phyloP scores from a whole-genome alignment of 345 rosid genomes.

The Hibiscus mutabilis region DNA sequence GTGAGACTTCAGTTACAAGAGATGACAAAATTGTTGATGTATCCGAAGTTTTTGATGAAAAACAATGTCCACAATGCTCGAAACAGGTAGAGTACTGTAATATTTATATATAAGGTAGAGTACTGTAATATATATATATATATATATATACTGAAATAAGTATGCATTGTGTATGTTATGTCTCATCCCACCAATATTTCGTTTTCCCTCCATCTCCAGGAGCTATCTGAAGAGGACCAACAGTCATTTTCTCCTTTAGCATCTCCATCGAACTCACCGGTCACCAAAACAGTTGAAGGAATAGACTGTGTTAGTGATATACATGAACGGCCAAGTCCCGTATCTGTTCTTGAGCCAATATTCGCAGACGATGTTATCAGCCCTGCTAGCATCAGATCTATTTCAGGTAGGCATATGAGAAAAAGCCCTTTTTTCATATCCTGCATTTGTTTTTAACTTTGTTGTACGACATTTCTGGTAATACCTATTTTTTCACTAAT shows the following conservation, averaged over 20 bases:
- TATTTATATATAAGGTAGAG: too few relatives aligned
- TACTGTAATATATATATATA: too few relatives aligned
- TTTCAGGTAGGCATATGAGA: slow-evolving; percentile 41
- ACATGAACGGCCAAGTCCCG: slow-evolving; percentile 68
- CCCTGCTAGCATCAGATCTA: slow-evolving; percentile 47
- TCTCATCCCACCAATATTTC: not conserved
- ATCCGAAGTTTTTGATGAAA: slow-evolving; percentile 27
- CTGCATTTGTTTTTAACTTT: not conserved
- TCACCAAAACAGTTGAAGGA: slow-evolving; percentile 33
- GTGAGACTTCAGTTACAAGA: slow-evolving; percentile 14
- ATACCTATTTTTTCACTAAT: slow-evolving; percentile 23
- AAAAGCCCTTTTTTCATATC: not conserved
- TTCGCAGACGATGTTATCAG: slow-evolving; percentile 60
- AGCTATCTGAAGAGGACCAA: slow-evolving; percentile 24
- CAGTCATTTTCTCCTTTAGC: slow-evolving; percentile 36
- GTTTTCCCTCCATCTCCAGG: slow-evolving; percentile 30
- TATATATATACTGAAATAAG: not conserved
- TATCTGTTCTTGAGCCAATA: slow-evolving; percentile 79
- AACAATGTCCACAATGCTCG: slow-evolving; percentile 21
- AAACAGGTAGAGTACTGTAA: slow-evolving; percentile 28
- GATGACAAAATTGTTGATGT: slow-evolving; percentile 25
- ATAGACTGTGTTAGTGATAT: slow-evolving; percentile 36
- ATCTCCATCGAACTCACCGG: slow-evolving; percentile 39
- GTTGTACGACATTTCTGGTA: slow-evolving; percentile 3
- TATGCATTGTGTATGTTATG: slow-evolving; percentile 4